Evolutionary conservation across 2,329 filamentous ascomycete genomes (phyloP).

Genomic region (Daldinia eschscholtzii): DNA sequence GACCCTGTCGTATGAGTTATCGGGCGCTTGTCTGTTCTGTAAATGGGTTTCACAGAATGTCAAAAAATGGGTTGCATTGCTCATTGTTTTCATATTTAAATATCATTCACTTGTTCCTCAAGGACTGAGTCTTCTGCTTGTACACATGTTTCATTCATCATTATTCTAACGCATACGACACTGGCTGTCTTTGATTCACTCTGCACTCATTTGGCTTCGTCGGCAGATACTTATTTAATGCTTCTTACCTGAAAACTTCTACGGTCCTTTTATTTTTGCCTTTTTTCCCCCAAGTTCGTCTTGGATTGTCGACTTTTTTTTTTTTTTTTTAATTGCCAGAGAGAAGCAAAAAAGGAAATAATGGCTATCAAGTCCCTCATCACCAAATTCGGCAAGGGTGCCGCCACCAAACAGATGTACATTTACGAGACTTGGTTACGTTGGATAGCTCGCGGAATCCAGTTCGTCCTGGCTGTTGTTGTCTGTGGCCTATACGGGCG

Average conservation of each 20-base stretch:
- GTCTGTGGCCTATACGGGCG: conserved; percentile 77
- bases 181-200: conserved; percentile 40
- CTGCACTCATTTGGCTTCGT: conserved; percentile 16
- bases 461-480: conserved; percentile 77
- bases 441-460: conserved; percentile 70
- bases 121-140: conserved; percentile 8
- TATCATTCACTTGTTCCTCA: conserved; percentile 25
- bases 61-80: conserved; percentile 14
- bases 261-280: not conserved
- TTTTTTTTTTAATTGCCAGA: not conserved
- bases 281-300: not conserved
- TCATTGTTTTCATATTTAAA: conserved; percentile 37
- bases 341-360: conserved; percentile 5
- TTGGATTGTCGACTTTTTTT: not conserved
- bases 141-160: conserved; percentile 26
- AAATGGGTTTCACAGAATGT: conserved; percentile 25
- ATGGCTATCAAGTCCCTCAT: conserved; percentile 46
- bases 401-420: conserved; percentile 61
- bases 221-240: conserved; percentile 36
- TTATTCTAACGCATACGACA: conserved; percentile 24
- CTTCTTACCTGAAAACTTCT: conserved; percentile 2
- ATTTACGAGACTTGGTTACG: conserved; percentile 63
- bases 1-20: conserved; percentile 12
- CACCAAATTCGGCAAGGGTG: conserved; percentile 55
- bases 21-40: conserved; percentile 41